Base-by-base conservation (phyloP, 2,329 filamentous ascomycete genomes). In the Sphaerulina vaccinii region DNA sequence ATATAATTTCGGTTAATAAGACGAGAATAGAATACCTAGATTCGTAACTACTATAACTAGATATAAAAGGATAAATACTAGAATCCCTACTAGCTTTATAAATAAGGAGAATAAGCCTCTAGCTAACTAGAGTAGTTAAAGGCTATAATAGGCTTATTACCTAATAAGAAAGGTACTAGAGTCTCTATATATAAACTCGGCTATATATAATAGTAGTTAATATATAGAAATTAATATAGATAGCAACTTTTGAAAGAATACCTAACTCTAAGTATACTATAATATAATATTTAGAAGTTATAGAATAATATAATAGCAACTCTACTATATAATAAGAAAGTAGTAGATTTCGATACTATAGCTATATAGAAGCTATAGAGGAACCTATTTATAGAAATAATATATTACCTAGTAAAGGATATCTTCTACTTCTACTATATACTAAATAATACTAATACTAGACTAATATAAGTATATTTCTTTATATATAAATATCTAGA, bases 301-400 rank as follows among this genome's bases (percentile, higher is more conserved):
- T 16, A 22, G 13, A 21, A 49, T 29, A 49, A 21, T 23, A 27
- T 29, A 40, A 49, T 49, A 49, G 45, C 22, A 10, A 49, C 21
- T 11, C 33, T 49, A 49, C 33, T 49, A 7, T 15, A 22, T 15
- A 22, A 49, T 29, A 18, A 11, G 16, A 39, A 33, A 37, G 35
- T 49, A 49, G 16, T n/a, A 27, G 22, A 29, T 15, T 40, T 49
- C 10, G 35, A 49, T 49, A 49, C 40, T 21, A 6, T 49, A 39
- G 45, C 36, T 24, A 49, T 49, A n/a, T 49, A 41, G 36, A 37
- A 41, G 22, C 45, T 40, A 39, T 47, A 47, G 43, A 36, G n/a
- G 21, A 47, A 37, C 22, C 43, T 33, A 33, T 47, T 47, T 47
- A 47, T 37, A 37, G 43, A 47, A 18, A 47, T 23, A 47, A 36